phyloP scores from a whole-genome alignment of 2,329 filamentous ascomycete species.

The Hypoxylon sp. region DNA sequence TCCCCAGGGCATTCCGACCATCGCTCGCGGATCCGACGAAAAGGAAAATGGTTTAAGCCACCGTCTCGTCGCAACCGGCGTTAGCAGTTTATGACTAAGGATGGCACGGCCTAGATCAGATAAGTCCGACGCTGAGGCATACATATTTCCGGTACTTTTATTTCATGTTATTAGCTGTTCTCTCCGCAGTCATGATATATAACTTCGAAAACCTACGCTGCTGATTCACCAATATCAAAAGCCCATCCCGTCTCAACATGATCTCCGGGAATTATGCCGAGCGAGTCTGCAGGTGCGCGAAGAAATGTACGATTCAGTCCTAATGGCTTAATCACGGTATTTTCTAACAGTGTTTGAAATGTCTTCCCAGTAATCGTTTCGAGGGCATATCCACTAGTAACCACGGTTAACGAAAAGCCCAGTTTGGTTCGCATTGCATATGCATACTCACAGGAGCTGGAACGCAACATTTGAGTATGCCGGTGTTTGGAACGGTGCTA shows the following conservation, averaged over 20 bases:
- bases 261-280: conserved; percentile 58
- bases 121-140: conserved; percentile 55
- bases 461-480: conserved; percentile 53
- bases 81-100: conserved; percentile 55
- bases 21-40: conserved; percentile 58
- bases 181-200: background rate
- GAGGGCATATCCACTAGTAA: conserved; percentile 58
- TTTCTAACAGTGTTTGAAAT: conserved; percentile 55
- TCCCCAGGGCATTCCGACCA: conserved; percentile 59
- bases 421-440: conserved; percentile 21
- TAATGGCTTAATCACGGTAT: conserved; percentile 57
- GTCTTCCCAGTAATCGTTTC: conserved; percentile 56
- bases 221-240: conserved; percentile 51
- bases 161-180: conserved; percentile 34
- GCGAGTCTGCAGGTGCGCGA: conserved; percentile 48
- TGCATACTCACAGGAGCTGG: conserved; percentile 52
- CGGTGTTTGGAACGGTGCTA: conserved; percentile 47
- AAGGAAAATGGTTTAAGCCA: conserved; percentile 60
- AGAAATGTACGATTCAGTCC: conserved; percentile 57
- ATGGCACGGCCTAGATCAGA: conserved; percentile 53
- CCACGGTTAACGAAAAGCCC: conserved; percentile 51
- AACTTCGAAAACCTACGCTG: conserved; percentile 43
- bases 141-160: conserved; percentile 56
- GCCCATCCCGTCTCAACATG: conserved; percentile 49
- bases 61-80: conserved; percentile 53